A percentile compares a stretch with the other conserved stretches of the same genome.
These are phyloP conservation scores for Malus fusca DNA, from an alignment of 306 rosid genomes.

Conservation along the genomic window DNA sequence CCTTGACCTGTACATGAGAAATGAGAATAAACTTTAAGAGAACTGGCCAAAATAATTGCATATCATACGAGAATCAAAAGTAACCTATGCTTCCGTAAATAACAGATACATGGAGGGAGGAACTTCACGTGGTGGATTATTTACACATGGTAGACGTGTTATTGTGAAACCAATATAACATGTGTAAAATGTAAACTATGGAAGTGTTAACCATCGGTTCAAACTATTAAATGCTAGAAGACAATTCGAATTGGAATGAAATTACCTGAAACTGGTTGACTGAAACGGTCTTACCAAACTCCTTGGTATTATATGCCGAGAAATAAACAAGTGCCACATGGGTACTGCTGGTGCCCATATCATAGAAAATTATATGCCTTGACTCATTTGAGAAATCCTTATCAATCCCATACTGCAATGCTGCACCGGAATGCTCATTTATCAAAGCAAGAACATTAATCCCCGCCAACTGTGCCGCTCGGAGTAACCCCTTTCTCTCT, in stretches of 20 bases:
- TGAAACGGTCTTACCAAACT: slow-evolving; percentile 66
- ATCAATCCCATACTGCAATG: slow-evolving; percentile 93
- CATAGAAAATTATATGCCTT: slow-evolving; percentile 80
- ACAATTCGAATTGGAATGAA: not conserved
- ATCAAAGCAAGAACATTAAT: slow-evolving; percentile 73
- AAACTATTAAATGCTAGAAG: not conserved
- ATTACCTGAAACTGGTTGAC: slow-evolving; percentile 92
- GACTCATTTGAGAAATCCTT: slow-evolving; percentile 85
- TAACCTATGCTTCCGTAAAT: not conserved
- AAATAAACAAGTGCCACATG: slow-evolving; percentile 82
- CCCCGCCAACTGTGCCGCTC: slow-evolving; percentile 82
- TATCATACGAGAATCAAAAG: too few relatives aligned
- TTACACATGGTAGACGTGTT: not conserved
- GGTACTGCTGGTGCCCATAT: slow-evolving; percentile 92
- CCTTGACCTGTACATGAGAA: slow-evolving; percentile 64
- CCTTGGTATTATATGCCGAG: slow-evolving; percentile 72
- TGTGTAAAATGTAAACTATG: not conserved
- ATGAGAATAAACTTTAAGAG: not conserved
- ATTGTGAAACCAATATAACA: not conserved
- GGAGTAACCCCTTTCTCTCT: slow-evolving; percentile 67
- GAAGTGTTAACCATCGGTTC: not conserved
- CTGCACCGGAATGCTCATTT: slow-evolving; percentile 94
- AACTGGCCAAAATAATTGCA: not conserved
- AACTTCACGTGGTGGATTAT: not conserved
- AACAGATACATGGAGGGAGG: not conserved